Percentiles rank a stretch among this genome's conserved stretches.
phyloP scores from a whole-genome alignment of 805 yeast species.

The Hanseniaspora taiwanica region DNA sequence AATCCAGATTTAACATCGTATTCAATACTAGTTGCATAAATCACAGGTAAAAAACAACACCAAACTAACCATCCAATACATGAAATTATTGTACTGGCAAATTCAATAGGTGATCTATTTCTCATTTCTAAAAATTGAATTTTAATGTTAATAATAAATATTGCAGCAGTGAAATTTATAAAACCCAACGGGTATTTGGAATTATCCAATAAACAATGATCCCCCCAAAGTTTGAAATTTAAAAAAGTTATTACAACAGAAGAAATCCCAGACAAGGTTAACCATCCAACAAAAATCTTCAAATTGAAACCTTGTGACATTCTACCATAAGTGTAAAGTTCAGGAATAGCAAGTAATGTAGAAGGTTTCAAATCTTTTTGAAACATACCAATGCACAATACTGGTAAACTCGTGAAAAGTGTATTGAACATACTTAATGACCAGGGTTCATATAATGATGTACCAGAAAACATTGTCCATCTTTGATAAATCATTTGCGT shows the following conservation, averaged over 20 bases:
- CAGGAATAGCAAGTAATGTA: slow-evolving; percentile 84
- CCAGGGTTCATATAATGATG: slow-evolving; percentile 90
- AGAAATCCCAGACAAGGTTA: slow-evolving; percentile 59
- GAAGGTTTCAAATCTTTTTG: slow-evolving; percentile 83
- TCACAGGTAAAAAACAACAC: slow-evolving; percentile 61
- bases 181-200: slow-evolving; percentile 76
- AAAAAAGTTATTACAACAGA: slow-evolving; percentile 59
- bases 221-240: slow-evolving; percentile 59
- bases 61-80: slow-evolving; percentile 78
- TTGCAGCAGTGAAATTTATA: slow-evolving; percentile 56
- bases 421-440: slow-evolving; percentile 96
- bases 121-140: slow-evolving; percentile 71
- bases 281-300: slow-evolving; percentile 61
- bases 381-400: slow-evolving; percentile 86
- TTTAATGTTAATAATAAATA: slow-evolving; percentile 62
- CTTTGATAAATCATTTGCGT: slow-evolving; percentile 83
- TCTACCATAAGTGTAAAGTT: slow-evolving; percentile 68
- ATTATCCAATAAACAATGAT: slow-evolving; percentile 52
- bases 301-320: slow-evolving; percentile 62
- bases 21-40: slow-evolving; percentile 43
- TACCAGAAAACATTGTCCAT: slow-evolving; percentile 79
- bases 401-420: slow-evolving; percentile 84
- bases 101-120: slow-evolving; percentile 55
- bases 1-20: slow-evolving; percentile 65
- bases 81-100: slow-evolving; percentile 54